These are phyloP conservation scores for Wallemia hederae DNA, from an alignment of 1,284 basidiomycete genomes.

Conservation along the genomic window DNA sequence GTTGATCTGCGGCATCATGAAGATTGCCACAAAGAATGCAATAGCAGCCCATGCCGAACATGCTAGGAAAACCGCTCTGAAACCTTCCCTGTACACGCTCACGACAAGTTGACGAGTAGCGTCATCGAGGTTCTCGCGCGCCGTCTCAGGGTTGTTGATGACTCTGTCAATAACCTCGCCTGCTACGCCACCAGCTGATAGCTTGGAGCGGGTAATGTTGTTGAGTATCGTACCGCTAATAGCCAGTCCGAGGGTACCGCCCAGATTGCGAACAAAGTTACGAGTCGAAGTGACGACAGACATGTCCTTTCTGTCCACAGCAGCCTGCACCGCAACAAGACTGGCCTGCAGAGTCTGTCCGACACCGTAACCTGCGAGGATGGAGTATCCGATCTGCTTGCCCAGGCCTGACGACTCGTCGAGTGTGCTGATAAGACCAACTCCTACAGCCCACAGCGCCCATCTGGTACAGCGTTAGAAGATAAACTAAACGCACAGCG, in stretches of 20 bases:
- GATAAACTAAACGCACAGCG: no score
- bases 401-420: constrained; percentile 6
- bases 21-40: constrained; percentile 6
- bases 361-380: constrained; percentile 9
- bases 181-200: background rate
- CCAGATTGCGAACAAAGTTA: constrained; percentile 10
- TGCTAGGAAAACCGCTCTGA: constrained; percentile 5
- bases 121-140: background rate
- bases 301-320: constrained; percentile 8
- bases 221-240: constrained; percentile 9
- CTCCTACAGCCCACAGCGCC: constrained; percentile 8
- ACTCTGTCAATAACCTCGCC: background rate
- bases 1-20: constrained; percentile 6
- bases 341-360: constrained; percentile 10
- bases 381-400: constrained; percentile 8
- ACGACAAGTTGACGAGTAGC: background rate
- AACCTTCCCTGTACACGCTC: background rate
- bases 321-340: constrained; percentile 10
- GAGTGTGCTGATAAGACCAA: constrained; percentile 8
- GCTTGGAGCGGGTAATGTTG: constrained; percentile 4
- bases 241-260: constrained; percentile 8
- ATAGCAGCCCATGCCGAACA: constrained; percentile 7
- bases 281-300: constrained; percentile 10
- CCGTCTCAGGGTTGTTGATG: background rate
- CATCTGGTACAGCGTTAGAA: background rate